Evolutionary conservation across 2,329 filamentous ascomycete genomes (phyloP), one percentile per base, ranked within the genome.

Genomic region (Chaetomiaceae sp.): DNA sequence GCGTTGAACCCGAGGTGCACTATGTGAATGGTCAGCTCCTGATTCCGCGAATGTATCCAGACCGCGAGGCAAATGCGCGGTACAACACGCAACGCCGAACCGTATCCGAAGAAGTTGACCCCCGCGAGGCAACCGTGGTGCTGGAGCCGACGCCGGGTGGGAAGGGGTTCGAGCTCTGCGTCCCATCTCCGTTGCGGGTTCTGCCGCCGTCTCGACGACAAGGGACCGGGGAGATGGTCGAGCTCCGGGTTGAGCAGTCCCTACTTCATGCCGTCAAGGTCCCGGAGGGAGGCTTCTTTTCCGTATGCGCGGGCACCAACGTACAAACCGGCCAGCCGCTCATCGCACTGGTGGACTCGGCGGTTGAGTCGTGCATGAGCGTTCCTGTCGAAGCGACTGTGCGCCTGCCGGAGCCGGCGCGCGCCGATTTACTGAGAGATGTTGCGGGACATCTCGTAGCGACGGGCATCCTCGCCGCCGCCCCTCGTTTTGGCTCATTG

Each of bases 21-120:
- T n/a, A 60, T 9, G 50, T 52, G 20, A 46, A 43, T 21, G 56
- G 49, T 27, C 25, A 43, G 30, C 25, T 42, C 8, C 14, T 51
- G n/a, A 47, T 60, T 13, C 52, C 59, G n/a, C 51, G 57, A 8
- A 30, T 55, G 4, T 41, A 25, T 9, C 46, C 20, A 5, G 42
- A 43, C 43, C 36, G 8, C 1, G 20, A 46, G 14, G 32, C 29
- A 11, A 59, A 62, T 30, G 42, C 53, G 2, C 55, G 60, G 13
- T 56, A 58, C 52, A 62, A 62, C 34, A 40, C 58, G 2, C 32
- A 37, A 29, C 34, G 46, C 6, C 51, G 56, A 3, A 40, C 41
- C 4, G 41, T 44, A 1, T 13, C 13, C 1, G 6, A 34, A 2
- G 18, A 25, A 3, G 30, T 34, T 14, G 21, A 23, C 6, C 20